Evolutionary conservation across 1,284 basidiomycete genomes (phyloP).

Genomic region (Cryptococcus amylolentus): DNA sequence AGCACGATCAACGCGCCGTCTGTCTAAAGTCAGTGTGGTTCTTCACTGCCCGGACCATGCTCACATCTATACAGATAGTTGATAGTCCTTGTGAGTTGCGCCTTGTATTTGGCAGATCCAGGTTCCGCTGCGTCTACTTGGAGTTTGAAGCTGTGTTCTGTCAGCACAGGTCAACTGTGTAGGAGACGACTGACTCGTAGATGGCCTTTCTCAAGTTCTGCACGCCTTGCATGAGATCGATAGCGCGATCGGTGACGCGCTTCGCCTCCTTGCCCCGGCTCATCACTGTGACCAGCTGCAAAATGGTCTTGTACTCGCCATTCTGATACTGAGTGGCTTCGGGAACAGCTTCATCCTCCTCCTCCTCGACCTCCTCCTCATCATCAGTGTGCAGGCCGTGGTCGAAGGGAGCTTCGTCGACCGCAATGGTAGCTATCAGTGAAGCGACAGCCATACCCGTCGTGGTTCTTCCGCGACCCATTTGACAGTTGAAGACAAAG

Average conservation of each 20-base stretch:
- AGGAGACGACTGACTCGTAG: slow-evolving; percentile 65
- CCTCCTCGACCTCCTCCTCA: slow-evolving; percentile 48
- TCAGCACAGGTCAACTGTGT: not conserved
- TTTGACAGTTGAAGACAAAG: slow-evolving; percentile 60
- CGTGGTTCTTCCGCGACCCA: slow-evolving; percentile 59
- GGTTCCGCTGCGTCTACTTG: slow-evolving; percentile 79
- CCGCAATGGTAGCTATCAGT: slow-evolving; percentile 73
- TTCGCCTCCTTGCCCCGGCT: slow-evolving; percentile 67
- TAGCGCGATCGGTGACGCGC: slow-evolving; percentile 77
- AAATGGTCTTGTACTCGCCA: slow-evolving; percentile 94
- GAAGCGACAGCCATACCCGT: slow-evolving; percentile 92
- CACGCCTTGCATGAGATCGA: slow-evolving; percentile 85
- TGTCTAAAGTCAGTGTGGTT: slow-evolving; percentile 44
- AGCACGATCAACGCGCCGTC: slow-evolving; percentile 92
- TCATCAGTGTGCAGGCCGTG: slow-evolving; percentile 31
- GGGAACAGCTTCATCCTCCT: slow-evolving; percentile 63
- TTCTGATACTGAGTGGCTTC: slow-evolving; percentile 83
- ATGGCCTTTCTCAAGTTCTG: slow-evolving; percentile 90
- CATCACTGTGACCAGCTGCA: slow-evolving; percentile 64
- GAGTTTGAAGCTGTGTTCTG: slow-evolving; percentile 71
- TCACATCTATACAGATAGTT: slow-evolving; percentile 69
- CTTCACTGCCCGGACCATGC: slow-evolving; percentile 1
- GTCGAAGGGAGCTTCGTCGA: slow-evolving; percentile 28
- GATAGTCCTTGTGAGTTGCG: slow-evolving; percentile 68
- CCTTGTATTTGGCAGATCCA: slow-evolving; percentile 69